These are phyloP conservation scores for Tylopilus felleus DNA, from an alignment of 768 basidiomycete genomes.

Conservation along the genomic window DNA sequence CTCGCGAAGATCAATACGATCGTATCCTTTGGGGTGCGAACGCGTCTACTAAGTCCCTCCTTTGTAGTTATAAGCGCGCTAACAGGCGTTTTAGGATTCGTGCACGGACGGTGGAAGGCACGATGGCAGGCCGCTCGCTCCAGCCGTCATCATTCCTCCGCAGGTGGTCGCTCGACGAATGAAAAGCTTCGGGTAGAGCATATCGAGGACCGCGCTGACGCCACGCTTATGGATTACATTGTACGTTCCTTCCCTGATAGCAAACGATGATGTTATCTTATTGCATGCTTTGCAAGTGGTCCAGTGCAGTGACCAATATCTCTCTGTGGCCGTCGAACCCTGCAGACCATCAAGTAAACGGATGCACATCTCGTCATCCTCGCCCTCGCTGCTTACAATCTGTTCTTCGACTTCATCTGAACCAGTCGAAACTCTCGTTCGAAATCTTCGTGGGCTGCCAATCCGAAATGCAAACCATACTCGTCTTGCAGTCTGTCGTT, in stretches of 20 bases:
- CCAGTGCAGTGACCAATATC: constrained; percentile 45
- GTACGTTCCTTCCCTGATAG: constrained; percentile 27
- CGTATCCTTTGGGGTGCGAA: constrained; percentile 49
- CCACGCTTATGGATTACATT: constrained; percentile 49
- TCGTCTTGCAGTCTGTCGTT: too few relatives aligned
- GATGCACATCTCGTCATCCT: too few relatives aligned
- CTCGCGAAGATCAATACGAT: constrained; percentile 41
- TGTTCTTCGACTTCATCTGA: too few relatives aligned
- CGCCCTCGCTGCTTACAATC: too few relatives aligned
- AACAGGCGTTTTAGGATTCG: constrained; percentile 36
- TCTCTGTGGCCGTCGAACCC: constrained; percentile 51
- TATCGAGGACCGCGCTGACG: constrained; percentile 38
- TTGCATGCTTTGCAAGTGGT: constrained; percentile 22
- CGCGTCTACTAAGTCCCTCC: neutral
- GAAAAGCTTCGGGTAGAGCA: constrained; percentile 50
- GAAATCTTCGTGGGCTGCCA: too few relatives aligned
- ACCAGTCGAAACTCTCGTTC: too few relatives aligned
- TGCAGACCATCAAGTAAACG: too few relatives aligned
- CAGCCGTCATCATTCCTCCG: constrained; percentile 44
- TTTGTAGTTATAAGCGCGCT: neutral
- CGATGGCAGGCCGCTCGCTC: constrained; percentile 43
- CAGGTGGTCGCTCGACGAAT: constrained; percentile 53
- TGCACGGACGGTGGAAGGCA: constrained; percentile 49
- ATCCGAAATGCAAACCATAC: too few relatives aligned
- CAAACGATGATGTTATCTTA: neutral